These are phyloP conservation scores for Hypoxylon sp. DNA, from an alignment of 2,329 filamentous ascomycete species.

Conservation along the genomic window DNA sequence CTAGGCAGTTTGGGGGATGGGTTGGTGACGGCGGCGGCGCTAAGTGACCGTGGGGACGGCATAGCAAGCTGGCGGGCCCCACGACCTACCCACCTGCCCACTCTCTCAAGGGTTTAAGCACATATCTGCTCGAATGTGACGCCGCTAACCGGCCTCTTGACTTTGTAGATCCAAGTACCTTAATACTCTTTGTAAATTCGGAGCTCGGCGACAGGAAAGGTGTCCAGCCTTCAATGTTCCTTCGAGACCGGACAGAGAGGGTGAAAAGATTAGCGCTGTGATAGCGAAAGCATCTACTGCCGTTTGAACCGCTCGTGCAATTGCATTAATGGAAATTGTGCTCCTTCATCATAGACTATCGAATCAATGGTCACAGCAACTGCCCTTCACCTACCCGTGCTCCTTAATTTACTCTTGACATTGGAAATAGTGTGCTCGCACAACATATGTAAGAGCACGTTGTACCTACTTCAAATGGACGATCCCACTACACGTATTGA, in stretches of 20 bases:
- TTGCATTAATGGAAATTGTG: constrained; percentile 1
- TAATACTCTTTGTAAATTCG: constrained; percentile 2
- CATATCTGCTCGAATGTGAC: constrained; percentile 18
- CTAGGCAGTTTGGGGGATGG: constrained; percentile 15
- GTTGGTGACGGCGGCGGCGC: constrained; percentile 36
- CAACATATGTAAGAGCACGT: constrained; percentile 37
- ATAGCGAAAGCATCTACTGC: constrained; percentile 5
- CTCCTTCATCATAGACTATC: constrained; percentile 5
- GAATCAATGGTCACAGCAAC: constrained; percentile 18
- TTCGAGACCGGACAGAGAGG: constrained; percentile 5
- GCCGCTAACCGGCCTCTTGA: constrained; percentile 16
- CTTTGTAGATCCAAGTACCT: constrained; percentile 12
- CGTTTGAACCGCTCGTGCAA: constrained; percentile 5
- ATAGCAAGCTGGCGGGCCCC: constrained; percentile 18
- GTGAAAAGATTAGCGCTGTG: constrained; percentile 11
- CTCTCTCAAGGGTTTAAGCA: constrained; percentile 17
- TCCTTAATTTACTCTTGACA: constrained; percentile 10
- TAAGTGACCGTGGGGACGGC: constrained; percentile 38
- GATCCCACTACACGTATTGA: constrained; percentile 23
- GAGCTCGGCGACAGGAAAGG: neutral
- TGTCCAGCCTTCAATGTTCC: constrained; percentile 13
- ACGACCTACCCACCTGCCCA: constrained; percentile 8
- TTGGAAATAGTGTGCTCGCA: constrained; percentile 39
- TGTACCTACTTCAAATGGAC: constrained; percentile 21
- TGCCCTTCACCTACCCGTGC: constrained; percentile 15